phyloP scores from a whole-genome alignment of 1,284 basidiomycete genomes.

The Ceratobasidium sp. region DNA sequence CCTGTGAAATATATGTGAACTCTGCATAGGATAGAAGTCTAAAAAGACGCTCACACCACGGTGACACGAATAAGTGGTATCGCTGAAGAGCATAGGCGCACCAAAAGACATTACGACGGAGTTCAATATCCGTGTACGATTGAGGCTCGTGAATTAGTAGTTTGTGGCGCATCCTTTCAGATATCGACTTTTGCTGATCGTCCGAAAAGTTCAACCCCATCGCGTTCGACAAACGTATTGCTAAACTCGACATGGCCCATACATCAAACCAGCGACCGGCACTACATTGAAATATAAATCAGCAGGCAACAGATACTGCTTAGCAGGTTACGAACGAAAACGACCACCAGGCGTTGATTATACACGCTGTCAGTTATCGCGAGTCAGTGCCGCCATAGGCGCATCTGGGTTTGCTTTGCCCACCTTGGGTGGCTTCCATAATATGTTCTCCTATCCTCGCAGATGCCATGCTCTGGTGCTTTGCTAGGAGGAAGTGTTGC shows the following conservation, averaged over 20 bases:
- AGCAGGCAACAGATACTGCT: not conserved
- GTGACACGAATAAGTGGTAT: not conserved
- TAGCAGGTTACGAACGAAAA: constrained; percentile 7
- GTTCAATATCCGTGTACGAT: constrained; percentile 29
- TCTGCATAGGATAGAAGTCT: not conserved
- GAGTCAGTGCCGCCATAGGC: no score
- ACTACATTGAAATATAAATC: not conserved
- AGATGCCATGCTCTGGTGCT: not conserved
- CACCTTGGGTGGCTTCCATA: constrained; percentile 23
- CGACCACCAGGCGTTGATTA: constrained; percentile 32
- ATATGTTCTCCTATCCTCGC: not conserved
- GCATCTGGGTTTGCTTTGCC: not conserved
- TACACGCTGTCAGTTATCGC: constrained; percentile 3
- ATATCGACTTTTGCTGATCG: not conserved
- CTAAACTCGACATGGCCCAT: not conserved
- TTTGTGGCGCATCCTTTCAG: constrained; percentile 5
- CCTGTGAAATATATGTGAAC: not conserved
- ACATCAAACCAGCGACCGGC: constrained; percentile 27
- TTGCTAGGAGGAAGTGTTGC: constrained; percentile 4
- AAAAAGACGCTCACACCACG: constrained; percentile 11
- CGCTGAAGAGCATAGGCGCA: constrained; percentile 22
- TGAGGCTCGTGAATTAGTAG: constrained; percentile 1
- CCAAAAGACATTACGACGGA: constrained; percentile 37
- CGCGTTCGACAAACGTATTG: not conserved
- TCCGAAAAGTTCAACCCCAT: constrained; percentile 21